Conservation (phyloP, 257 asterid genomes). For the Solanum okadae region DNA sequence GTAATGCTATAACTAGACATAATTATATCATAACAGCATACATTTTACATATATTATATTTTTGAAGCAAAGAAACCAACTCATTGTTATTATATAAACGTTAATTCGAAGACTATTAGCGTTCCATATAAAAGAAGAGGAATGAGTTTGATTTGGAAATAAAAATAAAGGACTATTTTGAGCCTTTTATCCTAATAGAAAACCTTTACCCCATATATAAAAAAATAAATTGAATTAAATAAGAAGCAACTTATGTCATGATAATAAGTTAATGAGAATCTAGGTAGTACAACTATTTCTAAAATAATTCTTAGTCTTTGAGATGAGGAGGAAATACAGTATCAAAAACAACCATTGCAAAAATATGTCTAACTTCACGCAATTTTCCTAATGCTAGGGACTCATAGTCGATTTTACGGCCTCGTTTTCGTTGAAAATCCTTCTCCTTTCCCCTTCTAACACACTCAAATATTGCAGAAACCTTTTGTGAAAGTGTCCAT, state of each 20-base stretch:
- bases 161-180: background rate
- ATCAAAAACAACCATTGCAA: slow-evolving; percentile 16
- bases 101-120: background rate
- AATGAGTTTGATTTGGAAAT: background rate
- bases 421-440: slow-evolving; percentile 3
- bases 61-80: background rate
- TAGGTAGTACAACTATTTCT: background rate
- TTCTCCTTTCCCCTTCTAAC: slow-evolving; percentile 11
- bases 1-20: background rate
- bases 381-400: slow-evolving; percentile 12
- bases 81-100: background rate
- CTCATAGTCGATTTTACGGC: slow-evolving; percentile 12
- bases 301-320: background rate
- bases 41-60: no score
- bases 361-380: slow-evolving; percentile 11
- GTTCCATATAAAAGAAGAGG: background rate
- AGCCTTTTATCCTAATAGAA: background rate
- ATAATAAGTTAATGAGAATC: background rate
- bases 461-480: slow-evolving; percentile 9
- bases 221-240: background rate
- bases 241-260: no score
- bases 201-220: background rate
- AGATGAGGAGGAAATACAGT: slow-evolving; percentile 6
- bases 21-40: background rate
- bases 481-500: background rate